Base-by-base conservation (phyloP, 1,284 basidiomycete species). In the Neolentinus lepideus region DNA sequence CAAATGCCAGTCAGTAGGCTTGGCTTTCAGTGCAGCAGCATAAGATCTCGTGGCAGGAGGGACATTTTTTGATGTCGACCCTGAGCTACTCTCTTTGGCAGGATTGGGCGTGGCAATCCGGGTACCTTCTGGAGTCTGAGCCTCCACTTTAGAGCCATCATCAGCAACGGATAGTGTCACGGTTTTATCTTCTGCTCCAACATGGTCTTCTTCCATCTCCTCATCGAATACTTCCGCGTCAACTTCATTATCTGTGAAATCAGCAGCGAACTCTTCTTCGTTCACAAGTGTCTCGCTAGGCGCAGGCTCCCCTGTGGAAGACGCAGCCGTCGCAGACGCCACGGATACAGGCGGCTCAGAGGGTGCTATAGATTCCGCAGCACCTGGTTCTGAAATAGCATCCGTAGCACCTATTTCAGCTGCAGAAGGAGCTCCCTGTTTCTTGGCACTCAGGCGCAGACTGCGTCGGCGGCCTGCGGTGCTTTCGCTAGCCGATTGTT, bases 71-170 rank as follows among this genome's bases (percentile, higher is more conserved):
- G 70, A 65, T 2, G 69, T 64, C 0, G 74, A 68, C 11, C 69
- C 60, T 27, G 66, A 54, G 21, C 70, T 69, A 67, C 22, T 68
- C 19, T 66, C 68, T 55, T 74, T 69, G 16, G 72, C 67, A 54
- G 80, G 75, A 63, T 78, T 85, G 0, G 96, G 96, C 4, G 96
- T 98, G 1, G 90, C 84, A 31, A 99, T 85, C 21, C 94, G 83
- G 0, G 95, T 98, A 1, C 96, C 96, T 59, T 98, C 92, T 0
- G 96, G 94, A 0, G 96, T 98, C 69, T 97, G 92, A 9, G 94
- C 95, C 65, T 94, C 93, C 8, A 98, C 83, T 66, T 90, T 92
- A 3, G 88, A 87, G 6, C 92, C 93, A 71, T 96, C 94, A 71
- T 92, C 86, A 21, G 79, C 81, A 25, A 96, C 83, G 21, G 90